phyloP scores from a whole-genome alignment of 2,329 filamentous ascomycete species.

The Fusarium foetens region DNA sequence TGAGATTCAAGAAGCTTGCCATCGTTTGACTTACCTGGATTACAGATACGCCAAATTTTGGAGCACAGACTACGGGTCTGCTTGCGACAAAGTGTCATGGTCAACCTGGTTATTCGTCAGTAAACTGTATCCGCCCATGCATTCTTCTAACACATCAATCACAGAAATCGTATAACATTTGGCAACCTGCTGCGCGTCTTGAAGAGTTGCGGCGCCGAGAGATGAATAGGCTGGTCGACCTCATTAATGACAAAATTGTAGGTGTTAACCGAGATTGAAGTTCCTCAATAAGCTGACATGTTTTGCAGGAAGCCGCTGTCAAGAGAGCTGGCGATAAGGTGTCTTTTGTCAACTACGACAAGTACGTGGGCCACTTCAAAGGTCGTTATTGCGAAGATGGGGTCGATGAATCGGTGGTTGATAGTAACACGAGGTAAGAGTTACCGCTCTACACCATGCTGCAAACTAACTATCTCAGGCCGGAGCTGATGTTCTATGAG shows the following conservation, averaged over 20 bases:
- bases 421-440: slow-evolving; percentile 1
- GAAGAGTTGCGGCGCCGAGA: not conserved
- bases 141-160: rapidly evolving
- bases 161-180: slow-evolving; percentile 4
- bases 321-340: not conserved
- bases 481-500: slow-evolving; percentile 20
- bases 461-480: not conserved
- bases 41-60: slow-evolving; percentile 26
- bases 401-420: not conserved
- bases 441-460: rapidly evolving
- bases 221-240: slow-evolving; percentile 9
- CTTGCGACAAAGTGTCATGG: slow-evolving; percentile 3
- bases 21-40: no score
- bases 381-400: slow-evolving; percentile 8
- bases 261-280: not conserved
- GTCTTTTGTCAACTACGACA: slow-evolving; percentile 1
- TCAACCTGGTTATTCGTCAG: slow-evolving; percentile 17
- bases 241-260: slow-evolving; percentile 11
- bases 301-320: not conserved
- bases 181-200: not conserved
- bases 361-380: slow-evolving; percentile 7
- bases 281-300: no score
- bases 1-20: no score
- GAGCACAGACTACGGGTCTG: not conserved
- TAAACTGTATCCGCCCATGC: rapidly evolving